phyloP scores from a whole-genome alignment of 495 filamentous ascomycete genomes.

The Hyphodiscus hymeniophilus region DNA sequence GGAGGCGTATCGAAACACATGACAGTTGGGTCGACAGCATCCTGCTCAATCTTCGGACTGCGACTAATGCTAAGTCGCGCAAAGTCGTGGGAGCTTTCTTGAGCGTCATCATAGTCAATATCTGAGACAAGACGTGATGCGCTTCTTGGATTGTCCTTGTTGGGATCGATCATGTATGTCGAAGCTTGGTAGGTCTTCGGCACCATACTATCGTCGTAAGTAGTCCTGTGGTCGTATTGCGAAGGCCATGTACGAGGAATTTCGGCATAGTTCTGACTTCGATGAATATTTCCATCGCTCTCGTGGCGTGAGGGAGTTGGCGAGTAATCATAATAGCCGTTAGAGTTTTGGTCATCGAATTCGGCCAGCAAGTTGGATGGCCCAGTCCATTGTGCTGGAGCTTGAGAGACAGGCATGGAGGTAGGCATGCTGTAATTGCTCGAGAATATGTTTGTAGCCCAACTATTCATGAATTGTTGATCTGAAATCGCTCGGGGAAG shows the following conservation, averaged over 20 bases:
- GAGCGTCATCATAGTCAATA: constrained; percentile 1
- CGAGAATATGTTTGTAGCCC: neutral
- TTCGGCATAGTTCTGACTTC: constrained; percentile 1
- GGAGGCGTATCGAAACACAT: constrained; percentile 1
- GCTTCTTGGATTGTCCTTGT: neutral
- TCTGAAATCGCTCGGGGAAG: constrained; percentile 14
- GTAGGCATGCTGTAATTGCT: constrained; percentile 7
- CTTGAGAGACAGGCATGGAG: constrained; percentile 14
- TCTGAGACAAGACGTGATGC: neutral
- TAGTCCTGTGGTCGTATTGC: constrained; percentile 4
- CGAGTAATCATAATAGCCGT: constrained; percentile 13
- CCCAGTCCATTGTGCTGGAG: constrained; percentile 11
- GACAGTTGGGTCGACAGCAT: neutral
- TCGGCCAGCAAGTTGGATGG: constrained; percentile 1
- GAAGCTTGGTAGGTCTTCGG: constrained; percentile 4
- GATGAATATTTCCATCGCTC: neutral
- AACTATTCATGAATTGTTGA: constrained; percentile 11
- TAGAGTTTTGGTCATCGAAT: constrained; percentile 11
- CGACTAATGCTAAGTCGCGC: constrained; percentile 12
- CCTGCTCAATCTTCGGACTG: constrained; percentile 13
- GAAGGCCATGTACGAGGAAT: constrained; percentile 11
- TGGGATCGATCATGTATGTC: constrained; percentile 6
- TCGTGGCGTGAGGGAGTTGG: constrained; percentile 3
- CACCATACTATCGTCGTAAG: constrained; percentile 1
- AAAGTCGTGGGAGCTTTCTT: constrained; percentile 9